These are phyloP conservation scores for Centella asiatica DNA, from an alignment of 129 eudicot genomes.

Conservation along the genomic window DNA sequence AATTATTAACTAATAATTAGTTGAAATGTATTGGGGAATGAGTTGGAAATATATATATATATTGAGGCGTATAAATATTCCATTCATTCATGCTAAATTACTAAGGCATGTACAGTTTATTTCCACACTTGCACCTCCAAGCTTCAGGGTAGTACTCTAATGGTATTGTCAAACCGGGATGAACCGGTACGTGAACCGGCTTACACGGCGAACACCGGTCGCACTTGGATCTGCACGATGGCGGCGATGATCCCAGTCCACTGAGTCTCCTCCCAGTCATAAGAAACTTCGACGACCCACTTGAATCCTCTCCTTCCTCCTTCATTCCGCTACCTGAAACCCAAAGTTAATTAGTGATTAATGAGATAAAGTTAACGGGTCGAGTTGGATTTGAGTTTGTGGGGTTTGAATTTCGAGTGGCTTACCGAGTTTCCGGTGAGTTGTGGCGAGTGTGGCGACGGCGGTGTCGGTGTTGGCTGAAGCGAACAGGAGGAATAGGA, in stretches of 20 bases:
- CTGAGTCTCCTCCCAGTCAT: slow-evolving; percentile 30
- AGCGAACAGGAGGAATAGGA: slow-evolving; percentile 20
- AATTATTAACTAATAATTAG: not conserved
- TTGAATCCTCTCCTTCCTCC: not conserved
- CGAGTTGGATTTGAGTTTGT: not conserved
- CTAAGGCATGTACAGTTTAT: slow-evolving; percentile 46
- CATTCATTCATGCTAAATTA: not conserved
- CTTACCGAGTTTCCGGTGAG: slow-evolving; percentile 37
- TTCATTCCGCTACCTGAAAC: not conserved
- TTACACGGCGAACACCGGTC: slow-evolving; percentile 45
- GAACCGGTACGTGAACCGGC: slow-evolving; percentile 49
- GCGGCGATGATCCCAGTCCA: slow-evolving; percentile 57
- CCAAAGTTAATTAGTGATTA: not conserved
- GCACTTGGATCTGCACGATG: slow-evolving; percentile 50
- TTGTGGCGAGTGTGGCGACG: slow-evolving; percentile 7
- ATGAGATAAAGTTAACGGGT: not conserved
- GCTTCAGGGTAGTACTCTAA: slow-evolving; percentile 66
- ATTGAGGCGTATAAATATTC: not conserved
- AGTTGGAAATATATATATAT: not conserved
- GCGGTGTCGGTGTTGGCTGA: no score
- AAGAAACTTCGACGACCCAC: not conserved
- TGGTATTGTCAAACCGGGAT: slow-evolving; percentile 39
- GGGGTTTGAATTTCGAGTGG: not conserved
- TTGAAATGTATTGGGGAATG: not conserved
- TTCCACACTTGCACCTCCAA: slow-evolving; percentile 57